These are phyloP conservation scores for Styphnolobium japonicum DNA, from an alignment of 306 rosid species.

Conservation along the genomic window DNA sequence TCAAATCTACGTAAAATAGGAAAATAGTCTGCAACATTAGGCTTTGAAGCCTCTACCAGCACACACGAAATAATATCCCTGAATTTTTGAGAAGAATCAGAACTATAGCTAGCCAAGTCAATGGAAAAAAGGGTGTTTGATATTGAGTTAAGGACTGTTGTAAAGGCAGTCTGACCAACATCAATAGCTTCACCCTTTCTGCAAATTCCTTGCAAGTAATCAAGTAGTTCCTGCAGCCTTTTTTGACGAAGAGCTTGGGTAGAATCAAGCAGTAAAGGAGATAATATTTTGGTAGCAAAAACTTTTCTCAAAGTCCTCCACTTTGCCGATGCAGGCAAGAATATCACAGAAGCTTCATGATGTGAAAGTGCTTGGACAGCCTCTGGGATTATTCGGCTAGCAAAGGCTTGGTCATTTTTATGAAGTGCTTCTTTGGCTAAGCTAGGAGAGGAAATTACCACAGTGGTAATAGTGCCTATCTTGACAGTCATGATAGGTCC, in stretches of 20 bases:
- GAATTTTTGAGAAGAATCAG: background rate
- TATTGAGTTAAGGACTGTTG: slow-evolving; percentile 4
- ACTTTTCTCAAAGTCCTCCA: slow-evolving; percentile 28
- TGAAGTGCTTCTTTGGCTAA: slow-evolving; percentile 28
- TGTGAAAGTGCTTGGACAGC: slow-evolving; percentile 16
- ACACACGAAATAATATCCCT: background rate
- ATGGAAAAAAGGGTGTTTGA: slow-evolving; percentile 31
- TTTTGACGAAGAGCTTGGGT: background rate
- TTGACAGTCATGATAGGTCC: slow-evolving; percentile 21
- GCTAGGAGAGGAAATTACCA: slow-evolving; percentile 29
- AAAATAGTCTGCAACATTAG: slow-evolving; percentile 23
- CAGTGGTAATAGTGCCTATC: slow-evolving; percentile 24
- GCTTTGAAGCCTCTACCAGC: background rate
- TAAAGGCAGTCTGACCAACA: slow-evolving; percentile 23
- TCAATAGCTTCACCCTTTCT: slow-evolving; percentile 1
- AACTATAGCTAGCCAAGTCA: slow-evolving; percentile 8
- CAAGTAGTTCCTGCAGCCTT: background rate
- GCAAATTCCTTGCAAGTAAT: background rate
- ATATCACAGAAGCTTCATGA: background rate
- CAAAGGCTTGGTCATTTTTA: slow-evolving; percentile 18
- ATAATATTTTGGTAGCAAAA: slow-evolving; percentile 23
- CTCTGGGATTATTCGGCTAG: background rate
- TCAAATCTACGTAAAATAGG: slow-evolving; percentile 23
- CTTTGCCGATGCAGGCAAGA: background rate
- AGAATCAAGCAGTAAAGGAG: slow-evolving; percentile 1